These are phyloP conservation scores for Trypanosoma cruzi DNA, from an alignment of 208 protist species.

Conservation along the genomic window DNA sequence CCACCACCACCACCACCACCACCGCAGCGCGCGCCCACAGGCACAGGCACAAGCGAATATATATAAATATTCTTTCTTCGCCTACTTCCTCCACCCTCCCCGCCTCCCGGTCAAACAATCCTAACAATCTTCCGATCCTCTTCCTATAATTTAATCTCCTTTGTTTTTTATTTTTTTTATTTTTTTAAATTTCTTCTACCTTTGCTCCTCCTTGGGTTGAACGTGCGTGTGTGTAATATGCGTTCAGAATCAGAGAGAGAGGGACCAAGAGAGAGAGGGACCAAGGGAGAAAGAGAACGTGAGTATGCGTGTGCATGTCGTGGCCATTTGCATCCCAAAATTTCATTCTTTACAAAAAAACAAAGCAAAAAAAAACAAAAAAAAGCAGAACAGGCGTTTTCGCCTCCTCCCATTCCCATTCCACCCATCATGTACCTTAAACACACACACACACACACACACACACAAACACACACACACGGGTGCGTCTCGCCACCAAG, in stretches of 20 bases:
- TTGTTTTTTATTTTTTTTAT: too few species aligned
- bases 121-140: background rate
- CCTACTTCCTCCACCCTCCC: background rate
- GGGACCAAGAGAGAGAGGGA: background rate
- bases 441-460: background rate
- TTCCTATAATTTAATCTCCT: background rate
- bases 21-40: too few species aligned
- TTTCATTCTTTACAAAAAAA: too few species aligned
- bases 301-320: conserved; percentile 13
- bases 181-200: background rate
- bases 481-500: background rate
- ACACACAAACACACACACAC: background rate
- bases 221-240: background rate
- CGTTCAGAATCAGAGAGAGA: background rate
- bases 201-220: background rate
- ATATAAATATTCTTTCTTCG: background rate
- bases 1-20: background rate
- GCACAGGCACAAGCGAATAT: background rate
- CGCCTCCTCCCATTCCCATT: too few species aligned
- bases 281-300: conserved; percentile 1
- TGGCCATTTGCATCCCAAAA: too few species aligned
- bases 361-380: too few species aligned
- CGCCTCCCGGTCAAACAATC: background rate
- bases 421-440: background rate
- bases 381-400: background rate